These are phyloP conservation scores for Alliaria petiolata DNA, from an alignment of 345 rosid species.

Conservation along the genomic window DNA sequence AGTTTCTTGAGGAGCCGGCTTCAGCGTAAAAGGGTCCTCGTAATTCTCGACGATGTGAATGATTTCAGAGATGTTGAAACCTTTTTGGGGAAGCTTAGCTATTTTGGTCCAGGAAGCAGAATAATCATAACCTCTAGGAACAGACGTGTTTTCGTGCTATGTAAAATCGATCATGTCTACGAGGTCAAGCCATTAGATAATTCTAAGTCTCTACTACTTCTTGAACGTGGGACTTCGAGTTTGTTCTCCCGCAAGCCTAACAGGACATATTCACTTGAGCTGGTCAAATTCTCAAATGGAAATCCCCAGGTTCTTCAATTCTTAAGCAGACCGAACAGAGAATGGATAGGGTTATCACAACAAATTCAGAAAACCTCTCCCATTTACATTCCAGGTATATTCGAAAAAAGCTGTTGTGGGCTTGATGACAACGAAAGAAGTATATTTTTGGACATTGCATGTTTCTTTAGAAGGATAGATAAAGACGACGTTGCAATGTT, in stretches of 20 bases:
- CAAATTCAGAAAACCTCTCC: not conserved
- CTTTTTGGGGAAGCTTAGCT: not conserved
- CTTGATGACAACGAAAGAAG: slow-evolving; percentile 30
- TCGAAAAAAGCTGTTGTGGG: slow-evolving; percentile 30
- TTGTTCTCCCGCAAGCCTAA: not conserved
- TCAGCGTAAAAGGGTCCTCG: slow-evolving; percentile 10
- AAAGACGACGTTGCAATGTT: slow-evolving; percentile 22
- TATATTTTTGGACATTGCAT: slow-evolving; percentile 38
- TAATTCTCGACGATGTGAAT: slow-evolving; percentile 32
- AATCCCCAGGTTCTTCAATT: slow-evolving; percentile 25
- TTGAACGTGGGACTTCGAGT: not conserved
- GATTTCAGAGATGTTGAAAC: slow-evolving; percentile 16
- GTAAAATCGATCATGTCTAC: slow-evolving; percentile 20
- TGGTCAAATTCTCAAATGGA: slow-evolving; percentile 24
- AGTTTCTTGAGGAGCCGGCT: slow-evolving; percentile 21
- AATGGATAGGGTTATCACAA: not conserved
- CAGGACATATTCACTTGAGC: not conserved
- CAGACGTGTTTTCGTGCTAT: slow-evolving; percentile 4
- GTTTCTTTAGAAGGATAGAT: slow-evolving; percentile 29
- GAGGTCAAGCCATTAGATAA: slow-evolving; percentile 28
- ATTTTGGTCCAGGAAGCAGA: slow-evolving; percentile 32
- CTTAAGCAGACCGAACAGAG: not conserved
- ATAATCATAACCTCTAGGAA: slow-evolving; percentile 27
- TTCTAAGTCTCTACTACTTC: not conserved
- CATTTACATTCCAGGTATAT: slow-evolving; percentile 13